phyloP scores from a whole-genome alignment of 2,329 filamentous ascomycete genomes.

The Colletotrichum incanum region DNA sequence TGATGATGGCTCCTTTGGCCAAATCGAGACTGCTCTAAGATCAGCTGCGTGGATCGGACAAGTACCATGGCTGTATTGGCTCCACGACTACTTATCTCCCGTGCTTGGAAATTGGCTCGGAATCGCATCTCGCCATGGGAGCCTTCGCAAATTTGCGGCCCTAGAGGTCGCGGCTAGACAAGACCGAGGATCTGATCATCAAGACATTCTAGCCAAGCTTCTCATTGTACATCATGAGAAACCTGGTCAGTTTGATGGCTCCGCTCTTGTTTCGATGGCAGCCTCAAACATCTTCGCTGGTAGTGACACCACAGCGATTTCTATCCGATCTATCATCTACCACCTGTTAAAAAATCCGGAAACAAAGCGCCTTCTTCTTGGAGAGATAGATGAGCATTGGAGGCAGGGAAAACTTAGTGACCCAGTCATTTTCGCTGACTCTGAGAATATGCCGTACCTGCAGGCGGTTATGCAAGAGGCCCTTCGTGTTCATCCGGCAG shows the following conservation, averaged over 20 bases:
- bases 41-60: slow-evolving; percentile 32
- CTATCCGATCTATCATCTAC: slow-evolving; percentile 26
- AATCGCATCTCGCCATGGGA: slow-evolving; percentile 20
- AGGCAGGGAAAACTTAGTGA: slow-evolving; percentile 10
- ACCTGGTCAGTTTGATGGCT: slow-evolving; percentile 13
- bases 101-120: slow-evolving; percentile 20
- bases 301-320: slow-evolving; percentile 33
- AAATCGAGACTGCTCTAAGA: slow-evolving; percentile 16
- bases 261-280: slow-evolving; percentile 18
- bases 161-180: slow-evolving; percentile 21
- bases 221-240: slow-evolving; percentile 20
- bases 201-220: slow-evolving; percentile 20
- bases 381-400: slow-evolving; percentile 23
- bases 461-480: slow-evolving; percentile 34
- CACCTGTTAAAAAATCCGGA: slow-evolving; percentile 26
- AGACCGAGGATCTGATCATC: slow-evolving; percentile 29
- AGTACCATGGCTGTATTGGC: slow-evolving; percentile 32
- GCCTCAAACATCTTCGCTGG: slow-evolving; percentile 29
- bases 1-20: slow-evolving; percentile 28
- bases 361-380: slow-evolving; percentile 2
- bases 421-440: slow-evolving; percentile 12
- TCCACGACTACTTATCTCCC: slow-evolving; percentile 22
- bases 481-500: slow-evolving; percentile 24
- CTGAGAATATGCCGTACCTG: slow-evolving; percentile 34
- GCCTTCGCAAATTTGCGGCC: slow-evolving; percentile 26